phyloP scores from a whole-genome alignment of 129 eudicot genomes.

The Logfia minima region DNA sequence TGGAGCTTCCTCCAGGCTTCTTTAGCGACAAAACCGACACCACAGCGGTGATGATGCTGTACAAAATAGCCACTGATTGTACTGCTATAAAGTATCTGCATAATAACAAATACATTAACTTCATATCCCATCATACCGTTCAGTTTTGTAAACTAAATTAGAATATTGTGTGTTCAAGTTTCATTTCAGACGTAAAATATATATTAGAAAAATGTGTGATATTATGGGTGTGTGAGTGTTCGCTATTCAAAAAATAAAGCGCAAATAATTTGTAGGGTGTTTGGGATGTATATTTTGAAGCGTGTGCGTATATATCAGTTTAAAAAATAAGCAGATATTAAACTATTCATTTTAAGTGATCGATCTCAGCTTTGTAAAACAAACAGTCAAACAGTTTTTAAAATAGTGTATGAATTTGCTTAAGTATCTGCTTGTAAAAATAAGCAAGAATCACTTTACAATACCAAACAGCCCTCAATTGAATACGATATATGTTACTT shows the following conservation, averaged over 20 bases:
- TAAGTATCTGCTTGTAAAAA: too few relatives aligned
- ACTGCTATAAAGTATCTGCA: constrained; percentile 77
- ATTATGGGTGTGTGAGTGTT: not conserved
- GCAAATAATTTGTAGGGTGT: too few relatives aligned
- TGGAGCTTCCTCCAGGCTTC: constrained; percentile 41
- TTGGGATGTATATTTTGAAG: too few relatives aligned
- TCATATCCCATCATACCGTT: not conserved
- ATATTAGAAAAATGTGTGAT: not conserved
- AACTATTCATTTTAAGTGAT: not conserved
- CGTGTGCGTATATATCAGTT: too few relatives aligned
- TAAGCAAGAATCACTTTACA: too few relatives aligned
- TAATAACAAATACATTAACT: not conserved
- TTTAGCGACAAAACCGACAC: constrained; percentile 34
- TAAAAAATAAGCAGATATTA: not conserved
- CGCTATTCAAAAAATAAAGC: too few relatives aligned
- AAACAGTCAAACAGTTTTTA: not conserved
- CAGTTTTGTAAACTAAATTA: too few relatives aligned
- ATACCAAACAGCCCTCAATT: too few relatives aligned
- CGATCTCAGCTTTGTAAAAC: not conserved
- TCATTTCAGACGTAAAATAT: too few relatives aligned
- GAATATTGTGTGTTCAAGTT: too few relatives aligned
- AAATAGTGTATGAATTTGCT: too few relatives aligned
- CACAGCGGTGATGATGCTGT: constrained; percentile 53
- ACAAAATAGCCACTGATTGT: constrained; percentile 51
- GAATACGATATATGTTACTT: constrained; percentile 20